Conservation (phyloP, 164 flowering plant genomes). For the Cinnamomum chago region DNA sequence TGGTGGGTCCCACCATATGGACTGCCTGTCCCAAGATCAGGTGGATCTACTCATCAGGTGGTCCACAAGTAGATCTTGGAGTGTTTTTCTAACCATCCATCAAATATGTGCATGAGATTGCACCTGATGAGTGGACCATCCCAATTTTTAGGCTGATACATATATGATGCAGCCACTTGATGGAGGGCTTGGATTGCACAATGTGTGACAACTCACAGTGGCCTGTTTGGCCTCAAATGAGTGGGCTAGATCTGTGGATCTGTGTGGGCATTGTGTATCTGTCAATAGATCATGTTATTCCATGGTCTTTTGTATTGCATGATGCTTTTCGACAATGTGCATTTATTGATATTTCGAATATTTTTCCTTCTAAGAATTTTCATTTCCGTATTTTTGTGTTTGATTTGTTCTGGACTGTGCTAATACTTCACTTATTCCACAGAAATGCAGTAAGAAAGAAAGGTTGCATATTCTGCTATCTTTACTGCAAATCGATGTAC, state of each 20-base stretch:
- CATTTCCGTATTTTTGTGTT: background rate
- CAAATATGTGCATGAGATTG: background rate
- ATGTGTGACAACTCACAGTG: background rate
- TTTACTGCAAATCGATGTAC: constrained; percentile 52
- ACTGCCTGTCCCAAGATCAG: background rate
- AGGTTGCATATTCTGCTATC: constrained; percentile 47
- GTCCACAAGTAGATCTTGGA: background rate
- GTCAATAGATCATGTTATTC: background rate
- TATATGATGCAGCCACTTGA: background rate
- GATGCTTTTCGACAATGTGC: background rate
- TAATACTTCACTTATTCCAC: constrained; percentile 16
- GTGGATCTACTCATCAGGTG: background rate
- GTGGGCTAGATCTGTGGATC: background rate
- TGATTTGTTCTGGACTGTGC: constrained; percentile 7
- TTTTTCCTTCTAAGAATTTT: background rate
- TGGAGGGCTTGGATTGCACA: background rate
- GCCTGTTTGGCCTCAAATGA: background rate
- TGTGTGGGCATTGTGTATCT: background rate
- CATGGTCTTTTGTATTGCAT: background rate
- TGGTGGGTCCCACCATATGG: background rate
- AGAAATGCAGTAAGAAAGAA: constrained; percentile 51
- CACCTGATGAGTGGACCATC: background rate
- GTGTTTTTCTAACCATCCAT: background rate
- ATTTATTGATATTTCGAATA: background rate
- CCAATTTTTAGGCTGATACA: background rate